Evolutionary conservation across 164 flowering plant genomes (phyloP), one percentile per base, ranked within the genome.

Genomic region (Warburgia ugandensis): DNA sequence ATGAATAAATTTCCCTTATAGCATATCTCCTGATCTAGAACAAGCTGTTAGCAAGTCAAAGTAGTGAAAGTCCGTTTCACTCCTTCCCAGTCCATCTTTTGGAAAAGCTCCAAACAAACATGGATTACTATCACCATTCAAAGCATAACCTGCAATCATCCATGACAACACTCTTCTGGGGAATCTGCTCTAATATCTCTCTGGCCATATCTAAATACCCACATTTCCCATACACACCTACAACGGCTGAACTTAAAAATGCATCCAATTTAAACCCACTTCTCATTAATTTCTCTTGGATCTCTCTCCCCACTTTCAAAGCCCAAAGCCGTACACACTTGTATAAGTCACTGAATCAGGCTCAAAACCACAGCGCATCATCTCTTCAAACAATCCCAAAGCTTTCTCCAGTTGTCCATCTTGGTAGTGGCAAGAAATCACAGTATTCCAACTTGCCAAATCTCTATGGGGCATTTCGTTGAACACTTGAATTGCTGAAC

Each of bases 161-260:
- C 88, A 62, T 57, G 40, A 79, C 81, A 23, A 70, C 69, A 61
- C 56, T 65, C 61, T 72, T 77, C 23, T 44, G 42, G 6, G 61
- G 68, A 8, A 77, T 73, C 55, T 60, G 56, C 48, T 80, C 78
- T 8, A 86, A 83, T 39, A 80, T 67, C 38, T 64, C 77, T 48
- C 44, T 68, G 25, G 95, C 95, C 69, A 54, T 70, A 13, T 76
- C 76, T 45, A 79, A 38, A 48, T 64, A 60, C 12, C 84, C 82
- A 60, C 84, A 82, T 75, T 77, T 78, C n/a, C 88, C 86, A 68
- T 86, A 86, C 91, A 65, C 45, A 35, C 61, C 66, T 19, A 86
- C 88, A 48, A 83, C 76, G 27, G 86, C 77, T 39, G 88, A 73
- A 37, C 69, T 41, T 47, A 83, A 62, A 66, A 62, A 80, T 49